phyloP scores from a whole-genome alignment of 106 monocot genomes.

The Ottelia alismoides region DNA sequence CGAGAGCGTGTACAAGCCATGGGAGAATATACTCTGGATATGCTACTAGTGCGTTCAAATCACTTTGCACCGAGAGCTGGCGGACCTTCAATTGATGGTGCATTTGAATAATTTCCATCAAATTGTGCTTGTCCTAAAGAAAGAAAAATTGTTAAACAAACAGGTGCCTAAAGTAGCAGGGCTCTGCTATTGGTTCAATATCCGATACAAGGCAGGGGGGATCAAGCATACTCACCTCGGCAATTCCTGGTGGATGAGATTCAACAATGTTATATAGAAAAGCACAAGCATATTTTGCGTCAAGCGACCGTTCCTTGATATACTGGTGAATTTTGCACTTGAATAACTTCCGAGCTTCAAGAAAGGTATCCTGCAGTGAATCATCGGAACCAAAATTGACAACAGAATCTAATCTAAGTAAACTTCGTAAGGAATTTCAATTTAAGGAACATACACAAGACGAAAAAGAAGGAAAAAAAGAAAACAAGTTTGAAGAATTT shows the following conservation, averaged over 20 bases:
- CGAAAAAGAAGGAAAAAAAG: no score
- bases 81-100: conserved; percentile 74
- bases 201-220: no score
- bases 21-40: conserved; percentile 89
- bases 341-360: conserved; percentile 66
- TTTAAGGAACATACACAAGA: no score
- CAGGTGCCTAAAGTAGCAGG: no score
- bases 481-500: no score
- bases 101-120: conserved; percentile 75
- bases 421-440: no score
- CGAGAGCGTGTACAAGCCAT: conserved; percentile 79
- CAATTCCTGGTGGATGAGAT: conserved; percentile 40
- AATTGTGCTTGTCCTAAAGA: conserved; percentile 50
- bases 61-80: conserved; percentile 61
- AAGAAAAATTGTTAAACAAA: no score
- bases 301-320: conserved; percentile 75
- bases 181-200: no score
- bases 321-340: conserved; percentile 75
- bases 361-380: conserved; percentile 61
- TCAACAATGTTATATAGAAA: conserved; percentile 62
- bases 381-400: no score
- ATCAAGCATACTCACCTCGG: no score
- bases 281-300: conserved; percentile 89
- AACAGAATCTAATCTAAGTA: no score
- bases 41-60: conserved; percentile 28